Evolutionary conservation across 2,329 filamentous ascomycete genomes (phyloP), one percentile per base, ranked within the genome.

Genomic region (Cytospora chrysosperma): DNA sequence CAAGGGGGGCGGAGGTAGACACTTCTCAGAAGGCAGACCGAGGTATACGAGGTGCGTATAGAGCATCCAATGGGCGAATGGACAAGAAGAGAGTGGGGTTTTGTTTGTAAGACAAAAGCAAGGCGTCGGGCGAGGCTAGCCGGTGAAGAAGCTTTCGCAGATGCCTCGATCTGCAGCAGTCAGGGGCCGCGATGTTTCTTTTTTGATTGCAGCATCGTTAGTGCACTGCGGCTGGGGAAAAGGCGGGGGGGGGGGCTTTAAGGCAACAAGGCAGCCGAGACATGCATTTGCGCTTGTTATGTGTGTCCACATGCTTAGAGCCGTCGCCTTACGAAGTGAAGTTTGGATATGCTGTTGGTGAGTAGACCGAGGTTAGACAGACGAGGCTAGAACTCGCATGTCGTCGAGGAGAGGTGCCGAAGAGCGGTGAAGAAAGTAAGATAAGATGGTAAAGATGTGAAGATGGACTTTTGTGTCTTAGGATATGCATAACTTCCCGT

Each of bases 241-340:
- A n/a, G n/a, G n/a, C n/a, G n/a, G n/a, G n/a, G n/a, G n/a, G n/a
- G n/a, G n/a, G n/a, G n/a, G n/a, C n/a, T n/a, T n/a, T 32, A 26
- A 54, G 58, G 12, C 58, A 57, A 24, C 27, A 40, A 56, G 62
- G 52, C 62, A 50, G 27, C 57, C 62, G 57, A 64, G 62, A 64
- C 62, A 37, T 64, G 62, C 62, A 60, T 60, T 27, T 54, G 37
- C 58, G 43, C 47, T 59, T 34, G 30, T 50, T 37, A 55, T 64
- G 37, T 17, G 19, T 40, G 4, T 40, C 19, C 17, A n/a, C n/a
- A n/a, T 55, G 51, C 52, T 51, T 64, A 40, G 32, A 32, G 52
- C n/a, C 24, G 57, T 61, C 56, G 56, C 61, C 40, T 56, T 61
- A 60, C 56, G 37, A 24, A 50, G 34, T 30, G 43, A n/a, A n/a